Base-by-base conservation (phyloP, 1,139 yeast species). In the Spathaspora sp. region DNA sequence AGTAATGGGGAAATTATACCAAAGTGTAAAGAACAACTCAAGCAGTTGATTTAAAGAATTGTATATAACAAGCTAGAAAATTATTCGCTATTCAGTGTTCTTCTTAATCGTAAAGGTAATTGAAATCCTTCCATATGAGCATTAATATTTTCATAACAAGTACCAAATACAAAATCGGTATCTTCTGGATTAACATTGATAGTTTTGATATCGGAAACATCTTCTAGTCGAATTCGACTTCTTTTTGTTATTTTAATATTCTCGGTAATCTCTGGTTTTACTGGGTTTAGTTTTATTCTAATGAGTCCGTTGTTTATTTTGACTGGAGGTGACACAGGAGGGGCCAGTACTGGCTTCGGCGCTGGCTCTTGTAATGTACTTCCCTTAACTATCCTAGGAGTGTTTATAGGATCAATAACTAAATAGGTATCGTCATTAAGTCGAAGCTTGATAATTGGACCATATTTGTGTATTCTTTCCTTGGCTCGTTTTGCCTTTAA, bases 341-440 rank as follows among this genome's bases (percentile, higher is more conserved):
- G n/a, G 4, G 13, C 8, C 8, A 13, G 38, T 34, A 17, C 38
- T 11, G 27, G 16, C 16, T 20, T 15, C 15, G 38, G 25, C n/a
- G 13, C 39, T 8, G 29, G 15, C 17, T 17, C 29, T 31, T 7
- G 8, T 29, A 6, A 18, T 39, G 24, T 10, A 39, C 16, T 15
- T 42, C 44, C 25, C 17, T 20, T 15, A 10, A 42, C 25, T 4
- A 65, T 53, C 44, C 51, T 55, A 0, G 75, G 75, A 5, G 68
- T 60, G 1, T 52, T 49, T n/a, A 63, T 47, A 1, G 72, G 72
- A 47, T 67, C 70, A 9, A 68, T 64, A 1, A 65, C 48, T 31
- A 70, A 50, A 20, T 56, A 57, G 43, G 54, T 63, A 1, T 72
- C 71, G 47, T 68, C 67, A 41, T 58, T 56, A 34, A 70, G 55